phyloP scores from a whole-genome alignment of 371 early-diverging fungal species.

The Mucor lusitanicus region DNA sequence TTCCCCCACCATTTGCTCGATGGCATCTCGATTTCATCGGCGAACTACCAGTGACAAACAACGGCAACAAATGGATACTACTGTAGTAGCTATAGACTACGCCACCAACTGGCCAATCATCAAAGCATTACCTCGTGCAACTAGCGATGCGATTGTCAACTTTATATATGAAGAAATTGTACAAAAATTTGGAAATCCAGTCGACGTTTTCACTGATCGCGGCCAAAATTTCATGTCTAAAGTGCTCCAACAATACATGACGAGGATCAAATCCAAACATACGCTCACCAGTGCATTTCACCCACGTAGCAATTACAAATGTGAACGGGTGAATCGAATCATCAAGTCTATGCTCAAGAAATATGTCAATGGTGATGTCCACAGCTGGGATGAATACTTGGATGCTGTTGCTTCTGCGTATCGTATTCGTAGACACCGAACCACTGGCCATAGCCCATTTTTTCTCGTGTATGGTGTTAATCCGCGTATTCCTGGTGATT shows the following conservation, averaged over 20 bases:
- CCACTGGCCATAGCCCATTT: slow-evolving; percentile 14
- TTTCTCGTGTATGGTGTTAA: slow-evolving; percentile 18
- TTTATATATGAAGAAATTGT: slow-evolving; percentile 27
- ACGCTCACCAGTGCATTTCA: slow-evolving; percentile 1
- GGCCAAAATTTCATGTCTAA: slow-evolving; percentile 22
- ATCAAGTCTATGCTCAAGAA: slow-evolving; percentile 5
- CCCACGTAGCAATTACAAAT: slow-evolving; percentile 20
- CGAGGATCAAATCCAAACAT: not conserved
- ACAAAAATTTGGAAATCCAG: slow-evolving; percentile 32
- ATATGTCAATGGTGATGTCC: slow-evolving; percentile 6
- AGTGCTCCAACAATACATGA: not conserved
- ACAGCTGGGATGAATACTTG: slow-evolving; percentile 6
- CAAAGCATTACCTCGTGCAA: slow-evolving; percentile 20
- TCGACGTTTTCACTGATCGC: slow-evolving; percentile 25
- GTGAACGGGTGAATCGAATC: slow-evolving; percentile 24
- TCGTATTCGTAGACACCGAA: slow-evolving; percentile 8
- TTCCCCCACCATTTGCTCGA: slow-evolving; percentile 7
- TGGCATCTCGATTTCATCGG: slow-evolving; percentile 26
- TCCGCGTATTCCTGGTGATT: slow-evolving; percentile 18
- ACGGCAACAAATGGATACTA: slow-evolving; percentile 22
- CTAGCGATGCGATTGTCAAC: slow-evolving; percentile 4
- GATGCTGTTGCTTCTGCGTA: slow-evolving; percentile 12
- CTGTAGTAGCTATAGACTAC: slow-evolving; percentile 41
- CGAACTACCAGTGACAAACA: slow-evolving; percentile 11
- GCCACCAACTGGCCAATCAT: slow-evolving; percentile 42